Percentiles rank a stretch among this genome's conserved stretches.
phyloP scores from a whole-genome alignment of 148 eudicot genomes.

The Cornus controversa region DNA sequence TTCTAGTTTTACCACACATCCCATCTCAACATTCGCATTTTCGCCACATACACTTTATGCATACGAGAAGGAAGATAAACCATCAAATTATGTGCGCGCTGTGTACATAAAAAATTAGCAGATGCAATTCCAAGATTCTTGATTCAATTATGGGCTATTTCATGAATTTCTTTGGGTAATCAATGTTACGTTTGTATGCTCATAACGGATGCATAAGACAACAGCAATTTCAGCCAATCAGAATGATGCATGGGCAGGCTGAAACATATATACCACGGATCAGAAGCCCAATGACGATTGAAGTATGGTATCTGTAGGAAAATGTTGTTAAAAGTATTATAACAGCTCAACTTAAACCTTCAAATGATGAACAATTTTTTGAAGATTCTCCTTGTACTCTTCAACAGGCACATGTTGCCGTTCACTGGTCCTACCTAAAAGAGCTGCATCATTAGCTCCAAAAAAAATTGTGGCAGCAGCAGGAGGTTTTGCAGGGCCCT shows the following conservation, averaged over 20 bases:
- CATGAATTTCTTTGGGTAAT: background rate
- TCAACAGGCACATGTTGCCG: slow-evolving; percentile 79
- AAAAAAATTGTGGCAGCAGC: slow-evolving; percentile 74
- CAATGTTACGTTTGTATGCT: background rate
- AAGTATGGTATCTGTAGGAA: background rate
- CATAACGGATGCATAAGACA: background rate
- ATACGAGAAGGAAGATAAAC: too few relatives aligned
- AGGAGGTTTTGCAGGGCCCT: slow-evolving; percentile 60
- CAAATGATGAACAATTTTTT: slow-evolving; percentile 67
- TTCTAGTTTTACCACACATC: too few relatives aligned
- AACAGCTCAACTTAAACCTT: slow-evolving; percentile 48
- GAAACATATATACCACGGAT: too few relatives aligned
- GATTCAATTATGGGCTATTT: background rate
- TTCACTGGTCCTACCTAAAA: slow-evolving; percentile 62
- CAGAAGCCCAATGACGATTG: background rate
- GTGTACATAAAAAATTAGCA: too few relatives aligned
- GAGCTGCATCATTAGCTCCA: slow-evolving; percentile 97
- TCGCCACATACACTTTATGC: too few relatives aligned
- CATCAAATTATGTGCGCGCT: too few relatives aligned
- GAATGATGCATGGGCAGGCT: background rate
- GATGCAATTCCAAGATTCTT: background rate
- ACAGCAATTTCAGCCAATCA: background rate
- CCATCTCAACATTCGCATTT: too few relatives aligned
- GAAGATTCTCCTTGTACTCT: slow-evolving; percentile 83
- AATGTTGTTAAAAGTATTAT: background rate